A percentile compares a stretch with the other conserved stretches of the same genome.
phyloP scores from a whole-genome alignment of 768 basidiomycete genomes.

The Phaeotremella skinneri region DNA sequence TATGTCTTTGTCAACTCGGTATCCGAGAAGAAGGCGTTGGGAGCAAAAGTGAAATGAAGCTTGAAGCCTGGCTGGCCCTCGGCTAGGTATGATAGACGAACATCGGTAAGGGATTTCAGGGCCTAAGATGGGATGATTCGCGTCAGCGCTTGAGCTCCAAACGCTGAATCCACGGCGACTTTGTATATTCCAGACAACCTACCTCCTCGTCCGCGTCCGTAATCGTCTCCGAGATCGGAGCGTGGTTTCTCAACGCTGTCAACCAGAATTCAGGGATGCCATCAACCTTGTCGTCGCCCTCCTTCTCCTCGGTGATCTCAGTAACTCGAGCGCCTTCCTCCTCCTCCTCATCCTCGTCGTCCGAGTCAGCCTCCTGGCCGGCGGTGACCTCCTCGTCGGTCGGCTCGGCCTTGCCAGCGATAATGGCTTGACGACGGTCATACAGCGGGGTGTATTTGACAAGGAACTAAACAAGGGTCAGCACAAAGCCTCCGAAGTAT shows the following conservation, averaged over 20 bases:
- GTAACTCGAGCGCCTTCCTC: conserved; percentile 53
- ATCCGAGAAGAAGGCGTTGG: conserved; percentile 88
- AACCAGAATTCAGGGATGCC: conserved; percentile 97
- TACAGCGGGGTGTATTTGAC: conserved; percentile 66
- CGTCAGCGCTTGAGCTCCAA: background rate
- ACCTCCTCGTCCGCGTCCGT: conserved; percentile 78
- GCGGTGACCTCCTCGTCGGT: conserved; percentile 77
- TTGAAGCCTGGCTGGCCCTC: conserved; percentile 71
- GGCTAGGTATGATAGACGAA: conserved; percentile 73
- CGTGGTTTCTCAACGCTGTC: conserved; percentile 88
- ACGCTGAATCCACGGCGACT: conserved; percentile 7
- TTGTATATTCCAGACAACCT: conserved; percentile 14
- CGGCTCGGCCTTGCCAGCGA: conserved; percentile 70
- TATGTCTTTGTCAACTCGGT: conserved; percentile 85
- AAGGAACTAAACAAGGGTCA: conserved; percentile 50
- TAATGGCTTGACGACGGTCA: conserved; percentile 78
- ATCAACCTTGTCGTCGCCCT: conserved; percentile 46
- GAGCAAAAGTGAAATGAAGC: conserved; percentile 73
- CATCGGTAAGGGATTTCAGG: conserved; percentile 76
- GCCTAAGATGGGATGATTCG: conserved; percentile 55
- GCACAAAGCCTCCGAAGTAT: conserved; percentile 1
- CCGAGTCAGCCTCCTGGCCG: conserved; percentile 68
- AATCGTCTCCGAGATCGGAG: conserved; percentile 79
- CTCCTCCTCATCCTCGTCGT: conserved; percentile 66
- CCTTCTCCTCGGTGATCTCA: conserved; percentile 46